These are phyloP conservation scores for Amesomyces nigricolor DNA, from an alignment of 2,329 filamentous ascomycete species.

Conservation along the genomic window DNA sequence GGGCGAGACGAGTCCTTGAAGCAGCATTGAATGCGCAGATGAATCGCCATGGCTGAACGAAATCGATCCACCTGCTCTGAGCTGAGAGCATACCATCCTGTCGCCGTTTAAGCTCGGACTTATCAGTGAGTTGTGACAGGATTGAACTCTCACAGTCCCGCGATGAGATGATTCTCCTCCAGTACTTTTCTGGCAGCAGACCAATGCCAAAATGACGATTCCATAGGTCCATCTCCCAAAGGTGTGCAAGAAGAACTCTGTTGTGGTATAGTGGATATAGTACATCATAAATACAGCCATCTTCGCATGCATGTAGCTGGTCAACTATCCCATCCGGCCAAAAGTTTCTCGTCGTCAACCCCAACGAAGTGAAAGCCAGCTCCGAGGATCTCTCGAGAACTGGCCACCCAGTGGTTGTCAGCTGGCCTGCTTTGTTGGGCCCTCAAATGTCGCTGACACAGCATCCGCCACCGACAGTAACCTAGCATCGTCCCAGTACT, in stretches of 20 bases:
- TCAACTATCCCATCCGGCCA: no score
- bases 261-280: not conserved
- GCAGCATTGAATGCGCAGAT: not conserved
- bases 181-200: no score
- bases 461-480: constrained; percentile 54
- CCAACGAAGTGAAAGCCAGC: not conserved
- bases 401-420: not conserved
- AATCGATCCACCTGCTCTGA: no score
- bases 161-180: no score
- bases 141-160: no score
- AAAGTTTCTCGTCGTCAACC: no score
- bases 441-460: constrained; percentile 7
- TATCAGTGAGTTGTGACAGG: no score
- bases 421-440: not conserved
- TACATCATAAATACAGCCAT: constrained; percentile 9
- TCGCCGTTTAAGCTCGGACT: no score
- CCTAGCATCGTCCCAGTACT: constrained; percentile 68
- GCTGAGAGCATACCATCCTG: no score
- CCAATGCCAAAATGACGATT: no score
- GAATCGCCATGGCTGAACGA: no score
- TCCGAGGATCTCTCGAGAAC: not conserved
- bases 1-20: constrained; percentile 16
- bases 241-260: not conserved
- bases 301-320: no score
- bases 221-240: not conserved